These are phyloP conservation scores for Ceriops tagal DNA, from an alignment of 345 rosid species.

Conservation along the genomic window DNA sequence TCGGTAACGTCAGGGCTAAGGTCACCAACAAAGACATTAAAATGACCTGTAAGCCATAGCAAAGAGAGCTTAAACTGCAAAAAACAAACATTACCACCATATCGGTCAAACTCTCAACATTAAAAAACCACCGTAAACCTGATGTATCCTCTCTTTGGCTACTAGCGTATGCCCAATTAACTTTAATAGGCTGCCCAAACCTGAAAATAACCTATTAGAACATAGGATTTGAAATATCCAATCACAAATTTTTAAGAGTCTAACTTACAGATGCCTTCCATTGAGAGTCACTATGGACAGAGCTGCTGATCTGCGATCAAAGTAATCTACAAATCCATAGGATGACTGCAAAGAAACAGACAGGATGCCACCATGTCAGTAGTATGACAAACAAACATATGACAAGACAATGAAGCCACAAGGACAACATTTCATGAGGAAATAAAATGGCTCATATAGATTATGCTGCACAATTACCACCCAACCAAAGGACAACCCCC, in stretches of 20 bases:
- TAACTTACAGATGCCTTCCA: constrained; percentile 33
- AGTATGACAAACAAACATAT: neutral
- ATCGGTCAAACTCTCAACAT: neutral
- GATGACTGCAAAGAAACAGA: constrained; percentile 25
- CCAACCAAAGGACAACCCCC: too few relatives aligned
- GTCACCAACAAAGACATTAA: constrained; percentile 36
- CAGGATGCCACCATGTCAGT: neutral
- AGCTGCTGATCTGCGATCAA: constrained; percentile 29
- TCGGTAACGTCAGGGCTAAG: constrained; percentile 42
- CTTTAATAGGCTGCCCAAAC: constrained; percentile 35
- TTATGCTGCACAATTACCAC: too few relatives aligned
- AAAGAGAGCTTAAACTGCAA: too few relatives aligned
- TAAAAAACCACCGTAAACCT: constrained; percentile 13
- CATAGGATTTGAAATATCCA: constrained; percentile 1
- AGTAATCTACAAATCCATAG: constrained; percentile 35
- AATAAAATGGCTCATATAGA: neutral
- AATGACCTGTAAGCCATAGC: constrained; percentile 22
- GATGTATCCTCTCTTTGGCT: constrained; percentile 37
- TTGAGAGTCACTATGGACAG: constrained; percentile 30
- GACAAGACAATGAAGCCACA: neutral
- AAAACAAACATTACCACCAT: constrained; percentile 1
- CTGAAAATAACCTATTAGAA: constrained; percentile 16
- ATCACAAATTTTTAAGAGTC: neutral
- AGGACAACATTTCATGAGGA: neutral
- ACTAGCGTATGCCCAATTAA: constrained; percentile 38